phyloP scores from a whole-genome alignment of 345 rosid genomes.

The Adansonia digitata region DNA sequence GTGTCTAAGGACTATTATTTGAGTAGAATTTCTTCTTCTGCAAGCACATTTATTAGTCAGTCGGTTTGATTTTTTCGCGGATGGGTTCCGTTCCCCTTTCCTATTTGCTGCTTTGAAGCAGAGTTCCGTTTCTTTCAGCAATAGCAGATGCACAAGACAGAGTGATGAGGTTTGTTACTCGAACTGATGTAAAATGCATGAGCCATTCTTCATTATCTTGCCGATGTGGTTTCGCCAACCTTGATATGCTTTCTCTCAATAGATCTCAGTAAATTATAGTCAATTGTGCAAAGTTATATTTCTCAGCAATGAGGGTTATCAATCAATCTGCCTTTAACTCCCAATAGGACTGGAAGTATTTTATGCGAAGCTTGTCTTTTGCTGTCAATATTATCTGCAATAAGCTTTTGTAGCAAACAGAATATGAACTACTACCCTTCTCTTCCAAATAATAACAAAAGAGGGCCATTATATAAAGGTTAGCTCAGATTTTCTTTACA shows the following conservation, averaged over 20 bases:
- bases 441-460: not conserved
- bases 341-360: constrained; percentile 16
- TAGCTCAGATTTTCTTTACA: too few relatives aligned
- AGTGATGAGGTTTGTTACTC: constrained; percentile 63
- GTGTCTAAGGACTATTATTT: constrained; percentile 43
- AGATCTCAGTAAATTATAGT: constrained; percentile 31
- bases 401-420: constrained; percentile 25
- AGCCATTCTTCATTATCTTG: constrained; percentile 23
- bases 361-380: constrained; percentile 3
- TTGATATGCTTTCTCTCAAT: constrained; percentile 19
- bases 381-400: constrained; percentile 7
- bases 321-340: constrained; percentile 23
- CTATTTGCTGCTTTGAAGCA: constrained; percentile 67
- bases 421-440: not conserved
- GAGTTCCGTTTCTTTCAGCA: constrained; percentile 55
- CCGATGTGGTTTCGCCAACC: constrained; percentile 18
- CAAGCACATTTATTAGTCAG: constrained; percentile 43
- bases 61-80: constrained; percentile 51
- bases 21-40: constrained; percentile 43
- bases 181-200: constrained; percentile 32
- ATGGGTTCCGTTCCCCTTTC: constrained; percentile 49
- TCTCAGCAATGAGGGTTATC: constrained; percentile 11
- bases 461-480: not conserved
- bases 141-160: constrained; percentile 63
- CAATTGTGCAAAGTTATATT: constrained; percentile 30